Conservation (phyloP, 331 rosid genomes). For the Acacia pycnantha region DNA sequence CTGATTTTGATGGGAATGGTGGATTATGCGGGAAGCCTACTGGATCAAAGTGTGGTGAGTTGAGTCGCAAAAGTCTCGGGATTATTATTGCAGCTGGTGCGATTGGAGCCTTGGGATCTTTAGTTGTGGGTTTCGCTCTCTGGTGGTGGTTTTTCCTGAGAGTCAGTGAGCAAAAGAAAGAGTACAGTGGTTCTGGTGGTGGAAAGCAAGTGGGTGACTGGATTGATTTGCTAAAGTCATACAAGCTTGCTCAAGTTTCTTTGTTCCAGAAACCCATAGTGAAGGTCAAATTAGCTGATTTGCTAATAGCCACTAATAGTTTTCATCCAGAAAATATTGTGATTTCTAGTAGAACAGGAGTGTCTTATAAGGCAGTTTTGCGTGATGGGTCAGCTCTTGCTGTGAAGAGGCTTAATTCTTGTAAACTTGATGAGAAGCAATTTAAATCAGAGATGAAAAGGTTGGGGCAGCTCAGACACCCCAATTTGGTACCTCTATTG, state of each 20-base stretch:
- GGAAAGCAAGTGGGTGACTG: constrained; percentile 34
- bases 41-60: constrained; percentile 46
- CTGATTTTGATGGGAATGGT: constrained; percentile 40
- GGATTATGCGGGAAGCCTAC: constrained; percentile 52
- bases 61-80: constrained; percentile 49
- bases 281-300: constrained; percentile 47
- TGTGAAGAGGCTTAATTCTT: constrained; percentile 42
- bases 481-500: constrained; percentile 59
- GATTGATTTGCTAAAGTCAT: constrained; percentile 47
- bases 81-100: constrained; percentile 56
- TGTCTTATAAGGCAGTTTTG: constrained; percentile 55
- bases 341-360: constrained; percentile 51
- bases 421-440: constrained; percentile 55
- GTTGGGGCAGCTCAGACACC: constrained; percentile 57
- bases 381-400: constrained; percentile 62
- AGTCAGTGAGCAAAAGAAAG: constrained; percentile 29
- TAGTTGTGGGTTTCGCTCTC: constrained; percentile 43
- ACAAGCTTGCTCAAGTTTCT: constrained; percentile 51
- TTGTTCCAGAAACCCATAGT: constrained; percentile 62
- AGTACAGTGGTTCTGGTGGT: constrained; percentile 28
- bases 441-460: constrained; percentile 52
- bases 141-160: constrained; percentile 62
- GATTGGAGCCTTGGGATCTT: constrained; percentile 50
- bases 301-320: constrained; percentile 44
- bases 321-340: constrained; percentile 45